Evolutionary conservation across 352 stramenopile species (phyloP), one percentile per base, ranked within the genome.

Genomic region (Phytophthora pseudosyringae): DNA sequence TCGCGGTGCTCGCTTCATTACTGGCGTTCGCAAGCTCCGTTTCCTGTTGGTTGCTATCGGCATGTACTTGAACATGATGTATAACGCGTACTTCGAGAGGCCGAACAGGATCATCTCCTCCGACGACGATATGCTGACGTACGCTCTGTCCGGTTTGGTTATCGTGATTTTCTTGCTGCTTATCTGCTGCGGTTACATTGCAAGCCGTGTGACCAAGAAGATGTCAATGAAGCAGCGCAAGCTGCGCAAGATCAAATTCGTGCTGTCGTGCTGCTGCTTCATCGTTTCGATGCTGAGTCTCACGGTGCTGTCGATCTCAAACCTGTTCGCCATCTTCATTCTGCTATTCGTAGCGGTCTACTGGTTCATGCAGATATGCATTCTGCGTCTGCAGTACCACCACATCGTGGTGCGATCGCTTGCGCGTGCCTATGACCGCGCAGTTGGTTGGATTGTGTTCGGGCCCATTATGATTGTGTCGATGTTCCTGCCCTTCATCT

Each of bases 211-310:
- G 60, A 92, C 88, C 33, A 96, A 96, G 81, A 93, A 94, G 67
- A 93, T 91, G 83, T 89, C 84, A 45, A 93, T 96, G 84, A 94
- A 94, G 74, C 88, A 96, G 65, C 86, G 85, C 68, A 94, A 94
- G 71, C 61, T 96, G 28, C 86, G 88, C 31, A 96, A 94, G 81
- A 93, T 93, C 12, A 96, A 96, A 74, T 96, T 96, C 49, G 36
- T 90, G 50, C 69, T 96, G 21, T 71, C 77, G 26, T 93, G 84
- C 59, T 86, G 74, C 62, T 87, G 86, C 50, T 73, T 94, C 54
- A 28, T 88, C 31, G 32, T 93, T 28, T 78, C 81, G n/a, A 10
- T 92, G 38, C 56, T 92, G 29, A 90, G 81, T 67, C 69, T 96
- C 36, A 86, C 85, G 26, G 70, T 92, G 18, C 51, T 96, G 38